These are phyloP conservation scores for Keithomyces neogunnii DNA, from an alignment of 2,329 filamentous ascomycete species.

Conservation along the genomic window DNA sequence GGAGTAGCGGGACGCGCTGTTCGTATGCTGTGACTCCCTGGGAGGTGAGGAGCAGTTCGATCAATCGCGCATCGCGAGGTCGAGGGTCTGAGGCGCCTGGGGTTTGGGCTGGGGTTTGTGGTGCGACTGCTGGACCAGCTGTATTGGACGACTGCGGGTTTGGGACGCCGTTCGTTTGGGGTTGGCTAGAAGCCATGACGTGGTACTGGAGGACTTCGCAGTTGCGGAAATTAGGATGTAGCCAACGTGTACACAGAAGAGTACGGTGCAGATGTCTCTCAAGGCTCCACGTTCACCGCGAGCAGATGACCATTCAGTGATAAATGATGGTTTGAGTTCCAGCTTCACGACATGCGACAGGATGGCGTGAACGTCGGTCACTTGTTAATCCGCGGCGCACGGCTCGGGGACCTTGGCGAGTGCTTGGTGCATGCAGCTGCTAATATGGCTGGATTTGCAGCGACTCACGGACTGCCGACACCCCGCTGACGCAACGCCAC, in stretches of 20 bases:
- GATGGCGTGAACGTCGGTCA: neutral
- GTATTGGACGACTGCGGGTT: slow-evolving; percentile 26
- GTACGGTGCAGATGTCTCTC: no score
- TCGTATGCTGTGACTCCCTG: slow-evolving; percentile 76
- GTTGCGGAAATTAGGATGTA: no score
- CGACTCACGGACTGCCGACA: no score
- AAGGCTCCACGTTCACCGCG: no score
- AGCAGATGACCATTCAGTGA: no score
- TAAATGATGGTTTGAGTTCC: no score
- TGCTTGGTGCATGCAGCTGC: no score
- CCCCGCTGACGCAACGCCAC: no score
- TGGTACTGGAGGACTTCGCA: neutral
- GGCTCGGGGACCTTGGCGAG: neutral
- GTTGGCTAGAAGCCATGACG: slow-evolving; percentile 27
- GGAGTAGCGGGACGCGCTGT: slow-evolving; percentile 70
- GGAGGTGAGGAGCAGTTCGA: slow-evolving; percentile 71
- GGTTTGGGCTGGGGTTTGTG: slow-evolving; percentile 17
- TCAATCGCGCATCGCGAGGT: slow-evolving; percentile 69
- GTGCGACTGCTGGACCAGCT: slow-evolving; percentile 14
- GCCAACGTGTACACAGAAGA: no score
- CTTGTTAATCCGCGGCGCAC: slow-evolving; percentile 2
- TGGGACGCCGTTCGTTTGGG: slow-evolving; percentile 46
- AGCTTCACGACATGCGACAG: no score
- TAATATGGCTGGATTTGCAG: no score
- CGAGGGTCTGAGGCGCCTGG: slow-evolving; percentile 40